Conservation (phyloP, 2,329 filamentous ascomycete species). For the Raffaelea deltoideospora region DNA sequence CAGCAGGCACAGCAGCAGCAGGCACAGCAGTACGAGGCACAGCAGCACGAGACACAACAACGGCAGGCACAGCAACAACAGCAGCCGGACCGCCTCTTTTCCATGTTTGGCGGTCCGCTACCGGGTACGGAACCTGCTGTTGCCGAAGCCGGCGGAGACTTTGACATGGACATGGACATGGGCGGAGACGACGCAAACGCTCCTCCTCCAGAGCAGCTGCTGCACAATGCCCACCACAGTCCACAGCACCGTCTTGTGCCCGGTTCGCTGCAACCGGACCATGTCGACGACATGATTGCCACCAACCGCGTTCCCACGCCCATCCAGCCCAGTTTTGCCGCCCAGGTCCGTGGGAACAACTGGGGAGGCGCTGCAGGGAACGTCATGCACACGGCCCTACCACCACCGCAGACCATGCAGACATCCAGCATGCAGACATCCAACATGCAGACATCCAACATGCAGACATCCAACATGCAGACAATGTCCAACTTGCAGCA, state of each 20-base stretch:
- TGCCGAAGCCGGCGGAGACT: too few species aligned
- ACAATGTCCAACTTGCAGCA: too few species aligned
- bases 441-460: too few species aligned
- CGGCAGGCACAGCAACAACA: conserved; percentile 4
- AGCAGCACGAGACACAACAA: too few species aligned
- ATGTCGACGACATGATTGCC: conserved; percentile 17
- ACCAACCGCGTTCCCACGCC: conserved; percentile 43
- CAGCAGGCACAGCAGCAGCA: too few species aligned
- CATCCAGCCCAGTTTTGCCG: conserved; percentile 42
- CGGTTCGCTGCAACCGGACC: conserved; percentile 17
- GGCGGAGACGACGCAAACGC: conserved; percentile 16
- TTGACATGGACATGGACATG: conserved; percentile 36
- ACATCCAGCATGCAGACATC: too few species aligned
- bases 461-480: too few species aligned
- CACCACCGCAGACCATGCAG: too few species aligned
- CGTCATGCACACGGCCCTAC: conserved; percentile 9
- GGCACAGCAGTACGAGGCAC: too few species aligned
- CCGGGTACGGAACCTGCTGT: too few species aligned
- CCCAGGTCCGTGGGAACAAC: conserved; percentile 37
- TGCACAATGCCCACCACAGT: neutral
- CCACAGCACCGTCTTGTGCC: conserved; percentile 13
- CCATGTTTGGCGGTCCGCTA: too few species aligned
- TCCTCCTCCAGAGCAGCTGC: conserved; percentile 3
- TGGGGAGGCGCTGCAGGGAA: conserved; percentile 24
- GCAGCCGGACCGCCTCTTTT: neutral